These are phyloP conservation scores for Aphanomyces invadans DNA, from an alignment of 352 stramenopile genomes.

Conservation along the genomic window DNA sequence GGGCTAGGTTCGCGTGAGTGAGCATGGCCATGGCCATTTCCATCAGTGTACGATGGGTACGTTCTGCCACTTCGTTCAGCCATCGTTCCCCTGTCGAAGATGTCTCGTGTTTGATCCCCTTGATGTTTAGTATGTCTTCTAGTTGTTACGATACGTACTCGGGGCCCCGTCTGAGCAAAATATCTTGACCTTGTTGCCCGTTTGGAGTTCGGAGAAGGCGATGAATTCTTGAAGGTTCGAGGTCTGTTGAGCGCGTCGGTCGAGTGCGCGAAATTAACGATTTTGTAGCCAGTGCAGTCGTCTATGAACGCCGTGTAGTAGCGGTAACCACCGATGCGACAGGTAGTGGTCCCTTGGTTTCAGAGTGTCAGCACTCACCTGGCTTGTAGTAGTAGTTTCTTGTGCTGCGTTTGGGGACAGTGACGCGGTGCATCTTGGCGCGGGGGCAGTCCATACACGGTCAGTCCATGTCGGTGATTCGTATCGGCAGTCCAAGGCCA, in stretches of 20 bases:
- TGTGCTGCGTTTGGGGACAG: neutral
- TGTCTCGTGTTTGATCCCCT: conserved; percentile 30
- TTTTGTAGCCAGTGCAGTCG: neutral
- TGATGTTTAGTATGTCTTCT: neutral
- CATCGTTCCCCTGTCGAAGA: conserved; percentile 29
- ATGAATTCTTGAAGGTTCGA: neutral
- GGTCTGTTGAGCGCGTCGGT: neutral
- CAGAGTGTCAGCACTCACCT: conserved; percentile 11
- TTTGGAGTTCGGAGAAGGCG: conserved; percentile 25
- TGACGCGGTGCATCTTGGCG: conserved; percentile 9
- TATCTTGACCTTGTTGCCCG: conserved; percentile 23
- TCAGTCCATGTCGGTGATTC: neutral
- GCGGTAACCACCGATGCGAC: neutral
- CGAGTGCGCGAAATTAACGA: conserved; percentile 12
- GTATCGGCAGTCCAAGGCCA: neutral
- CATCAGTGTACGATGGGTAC: conserved; percentile 30
- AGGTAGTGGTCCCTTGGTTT: conserved; percentile 16
- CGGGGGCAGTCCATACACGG: neutral
- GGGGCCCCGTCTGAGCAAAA: conserved; percentile 32
- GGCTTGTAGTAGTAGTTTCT: neutral
- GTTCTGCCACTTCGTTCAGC: conserved; percentile 32
- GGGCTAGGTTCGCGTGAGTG: conserved; percentile 25
- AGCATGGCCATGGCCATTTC: conserved; percentile 30
- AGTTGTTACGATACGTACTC: conserved; percentile 29
- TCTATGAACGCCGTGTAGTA: conserved; percentile 18